A percentile compares a stretch with the other conserved stretches of the same genome.
These are phyloP conservation scores for Gastrolobium bilobum DNA, from an alignment of 306 rosid species.

Conservation along the genomic window DNA sequence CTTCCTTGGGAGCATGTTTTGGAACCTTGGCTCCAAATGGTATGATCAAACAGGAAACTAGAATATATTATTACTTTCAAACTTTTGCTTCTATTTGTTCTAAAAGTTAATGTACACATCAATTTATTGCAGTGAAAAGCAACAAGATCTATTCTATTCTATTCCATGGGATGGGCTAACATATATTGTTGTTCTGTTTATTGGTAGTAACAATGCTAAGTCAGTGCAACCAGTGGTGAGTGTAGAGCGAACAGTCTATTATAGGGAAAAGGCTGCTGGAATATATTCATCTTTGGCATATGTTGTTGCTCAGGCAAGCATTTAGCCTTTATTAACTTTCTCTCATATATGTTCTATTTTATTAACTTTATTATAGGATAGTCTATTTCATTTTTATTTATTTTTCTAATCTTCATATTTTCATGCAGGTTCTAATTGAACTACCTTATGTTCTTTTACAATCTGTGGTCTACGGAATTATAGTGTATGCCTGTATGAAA, in stretches of 20 bases:
- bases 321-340: too few species aligned
- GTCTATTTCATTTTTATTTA: too few species aligned
- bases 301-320: conserved; percentile 61
- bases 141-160: conserved; percentile 60
- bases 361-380: too few species aligned
- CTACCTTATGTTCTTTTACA: conserved; percentile 58
- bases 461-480: conserved; percentile 49
- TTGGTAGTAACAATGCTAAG: conserved; percentile 56
- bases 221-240: conserved; percentile 55
- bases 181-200: conserved; percentile 58
- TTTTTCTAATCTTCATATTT: too few species aligned
- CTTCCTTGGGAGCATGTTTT: conserved; percentile 59
- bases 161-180: conserved; percentile 64
- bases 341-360: too few species aligned
- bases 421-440: conserved; percentile 61
- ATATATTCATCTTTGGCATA: conserved; percentile 65
- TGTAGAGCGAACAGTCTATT: conserved; percentile 60
- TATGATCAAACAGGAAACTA: conserved; percentile 38
- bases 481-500: conserved; percentile 58
- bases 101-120: neutral
- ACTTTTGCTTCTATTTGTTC: conserved; percentile 43
- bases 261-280: conserved; percentile 67
- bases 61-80: conserved; percentile 28
- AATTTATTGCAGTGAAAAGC: conserved; percentile 44
- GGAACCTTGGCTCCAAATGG: conserved; percentile 66